Evolutionary conservation across 1,284 basidiomycete species (phyloP).

Genomic region (Apiotrichum gracile): DNA sequence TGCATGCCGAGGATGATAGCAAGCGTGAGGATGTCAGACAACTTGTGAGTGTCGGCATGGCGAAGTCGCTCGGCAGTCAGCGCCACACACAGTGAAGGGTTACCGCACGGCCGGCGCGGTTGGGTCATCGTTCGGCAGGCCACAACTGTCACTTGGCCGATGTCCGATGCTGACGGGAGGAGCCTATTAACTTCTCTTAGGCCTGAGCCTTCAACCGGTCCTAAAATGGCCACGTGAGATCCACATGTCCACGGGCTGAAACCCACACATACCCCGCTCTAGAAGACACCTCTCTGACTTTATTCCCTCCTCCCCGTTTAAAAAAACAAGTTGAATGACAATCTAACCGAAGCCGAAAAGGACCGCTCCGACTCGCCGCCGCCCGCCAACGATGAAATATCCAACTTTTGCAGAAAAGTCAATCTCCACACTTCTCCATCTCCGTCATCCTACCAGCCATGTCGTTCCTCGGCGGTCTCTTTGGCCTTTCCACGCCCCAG

Average conservation of each 20-base stretch:
- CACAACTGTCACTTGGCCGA: too few relatives aligned
- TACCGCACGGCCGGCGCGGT: too few relatives aligned
- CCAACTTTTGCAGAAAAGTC: constrained; percentile 2
- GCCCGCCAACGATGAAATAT: not conserved
- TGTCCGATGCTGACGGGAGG: too few relatives aligned
- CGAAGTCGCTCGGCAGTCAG: too few relatives aligned
- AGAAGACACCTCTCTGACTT: not conserved
- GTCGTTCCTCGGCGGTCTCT: constrained; percentile 45
- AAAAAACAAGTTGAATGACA: not conserved
- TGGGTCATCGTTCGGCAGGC: too few relatives aligned
- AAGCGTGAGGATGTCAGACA: not conserved
- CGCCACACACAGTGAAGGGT: too few relatives aligned
- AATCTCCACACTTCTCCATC: not conserved
- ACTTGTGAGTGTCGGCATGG: not conserved
- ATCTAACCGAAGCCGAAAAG: not conserved
- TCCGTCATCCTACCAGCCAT: constrained; percentile 13
- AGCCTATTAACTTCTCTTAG: too few relatives aligned
- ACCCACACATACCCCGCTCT: too few relatives aligned
- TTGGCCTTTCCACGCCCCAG: constrained; percentile 20
- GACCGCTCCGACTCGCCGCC: not conserved
- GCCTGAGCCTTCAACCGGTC: too few relatives aligned
- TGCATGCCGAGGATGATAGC: not conserved
- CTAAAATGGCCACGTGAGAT: too few relatives aligned
- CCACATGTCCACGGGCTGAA: too few relatives aligned
- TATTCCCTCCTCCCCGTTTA: not conserved